These are phyloP conservation scores for Fusarium sambucinum DNA, from an alignment of 2,329 filamentous ascomycete genomes.

Conservation along the genomic window DNA sequence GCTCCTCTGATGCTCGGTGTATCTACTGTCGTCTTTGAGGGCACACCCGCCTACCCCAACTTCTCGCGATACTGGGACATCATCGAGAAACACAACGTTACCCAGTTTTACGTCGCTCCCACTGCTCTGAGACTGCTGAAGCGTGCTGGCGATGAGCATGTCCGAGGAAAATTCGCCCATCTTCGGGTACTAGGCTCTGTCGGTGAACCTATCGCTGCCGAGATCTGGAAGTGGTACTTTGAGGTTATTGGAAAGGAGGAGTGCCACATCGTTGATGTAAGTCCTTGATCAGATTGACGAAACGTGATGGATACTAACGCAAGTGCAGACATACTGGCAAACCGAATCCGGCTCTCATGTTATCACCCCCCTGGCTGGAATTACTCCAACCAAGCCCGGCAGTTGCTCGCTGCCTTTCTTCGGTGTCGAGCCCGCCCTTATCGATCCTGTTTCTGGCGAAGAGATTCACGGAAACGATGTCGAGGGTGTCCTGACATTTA, in stretches of 20 bases:
- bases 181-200: conserved; percentile 93
- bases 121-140: conserved; percentile 94
- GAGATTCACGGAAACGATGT: conserved; percentile 97
- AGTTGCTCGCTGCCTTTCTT: conserved; percentile 98
- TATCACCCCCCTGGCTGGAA: conserved; percentile 90
- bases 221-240: conserved; percentile 99
- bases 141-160: conserved; percentile 92
- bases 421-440: conserved; percentile 96
- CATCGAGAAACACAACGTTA: conserved; percentile 93
- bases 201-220: conserved; percentile 95
- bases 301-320: conserved; percentile 31
- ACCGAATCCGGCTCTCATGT: conserved; percentile 98
- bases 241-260: conserved; percentile 94
- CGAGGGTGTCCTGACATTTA: conserved; percentile 96
- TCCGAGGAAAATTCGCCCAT: conserved; percentile 89
- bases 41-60: conserved; percentile 95
- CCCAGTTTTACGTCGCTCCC: conserved; percentile 98
- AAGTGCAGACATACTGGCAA: conserved; percentile 94
- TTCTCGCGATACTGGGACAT: conserved; percentile 99
- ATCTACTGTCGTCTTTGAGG: conserved; percentile 96
- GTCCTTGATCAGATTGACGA: conserved; percentile 54
- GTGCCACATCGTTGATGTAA: conserved; percentile 92
- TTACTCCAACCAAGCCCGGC: conserved; percentile 96
- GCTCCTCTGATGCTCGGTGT: conserved; percentile 93
- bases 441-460: conserved; percentile 94